phyloP scores from a whole-genome alignment of 345 rosid species.

The Aethionema arabicum region DNA sequence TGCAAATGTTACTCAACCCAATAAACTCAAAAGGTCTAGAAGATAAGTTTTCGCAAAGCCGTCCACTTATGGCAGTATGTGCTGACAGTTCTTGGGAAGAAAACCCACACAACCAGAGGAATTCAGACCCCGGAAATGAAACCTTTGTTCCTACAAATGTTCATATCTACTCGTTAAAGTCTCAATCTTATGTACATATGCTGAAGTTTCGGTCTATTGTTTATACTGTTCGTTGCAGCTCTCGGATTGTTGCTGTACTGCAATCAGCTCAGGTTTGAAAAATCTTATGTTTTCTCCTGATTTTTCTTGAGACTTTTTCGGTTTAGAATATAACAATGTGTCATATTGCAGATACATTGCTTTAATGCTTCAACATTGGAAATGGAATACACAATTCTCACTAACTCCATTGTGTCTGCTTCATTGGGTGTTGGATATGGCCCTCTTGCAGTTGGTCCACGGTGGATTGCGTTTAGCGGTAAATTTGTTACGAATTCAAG shows the following conservation, averaged over 20 bases:
- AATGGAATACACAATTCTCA: constrained; percentile 58
- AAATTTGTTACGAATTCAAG: constrained; percentile 54
- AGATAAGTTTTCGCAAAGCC: constrained; percentile 54
- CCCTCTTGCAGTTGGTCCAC: constrained; percentile 90
- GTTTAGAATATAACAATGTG: constrained; percentile 10
- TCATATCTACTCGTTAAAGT: constrained; percentile 72
- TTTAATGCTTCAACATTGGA: constrained; percentile 62
- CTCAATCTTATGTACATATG: constrained; percentile 70
- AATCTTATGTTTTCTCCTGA: not conserved
- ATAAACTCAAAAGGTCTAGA: constrained; percentile 35
- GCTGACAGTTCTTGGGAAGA: constrained; percentile 53
- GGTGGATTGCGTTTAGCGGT: constrained; percentile 97
- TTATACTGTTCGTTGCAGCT: constrained; percentile 84
- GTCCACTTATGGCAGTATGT: constrained; percentile 80
- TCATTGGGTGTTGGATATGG: constrained; percentile 77
- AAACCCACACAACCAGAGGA: constrained; percentile 40
- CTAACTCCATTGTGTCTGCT: constrained; percentile 56
- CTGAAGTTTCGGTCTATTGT: constrained; percentile 73
- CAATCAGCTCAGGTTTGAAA: constrained; percentile 72
- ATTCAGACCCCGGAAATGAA: constrained; percentile 47
- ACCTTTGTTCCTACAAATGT: constrained; percentile 51
- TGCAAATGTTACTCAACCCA: constrained; percentile 86
- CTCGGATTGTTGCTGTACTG: constrained; percentile 83
- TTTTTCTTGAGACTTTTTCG: not conserved
- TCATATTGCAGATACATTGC: constrained; percentile 81